phyloP scores from a whole-genome alignment of 225 moss, liverwort and hornwort species.

The Climacium dendroides region DNA sequence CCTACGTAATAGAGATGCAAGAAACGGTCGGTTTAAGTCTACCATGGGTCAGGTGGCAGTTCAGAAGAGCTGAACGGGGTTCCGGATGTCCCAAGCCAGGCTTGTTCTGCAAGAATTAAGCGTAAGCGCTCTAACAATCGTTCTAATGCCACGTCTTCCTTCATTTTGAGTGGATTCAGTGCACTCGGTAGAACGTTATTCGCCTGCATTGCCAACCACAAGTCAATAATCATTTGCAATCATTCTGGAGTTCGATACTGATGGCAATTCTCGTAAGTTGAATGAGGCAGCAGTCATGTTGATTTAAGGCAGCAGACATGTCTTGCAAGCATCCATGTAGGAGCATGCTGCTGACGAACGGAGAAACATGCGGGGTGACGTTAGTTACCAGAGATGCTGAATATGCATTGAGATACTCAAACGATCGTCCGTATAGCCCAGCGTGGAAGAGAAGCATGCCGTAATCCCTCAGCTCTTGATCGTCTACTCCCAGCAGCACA shows the following conservation, averaged over 20 bases:
- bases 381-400: background rate
- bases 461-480: slow-evolving; percentile 44
- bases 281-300: background rate
- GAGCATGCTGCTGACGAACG: background rate
- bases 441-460: slow-evolving; percentile 33
- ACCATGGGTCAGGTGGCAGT: slow-evolving; percentile 92
- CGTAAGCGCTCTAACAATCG: slow-evolving; percentile 64
- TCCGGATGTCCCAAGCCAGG: slow-evolving; percentile 31
- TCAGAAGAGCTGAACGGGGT: slow-evolving; percentile 41
- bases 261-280: background rate
- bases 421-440: slow-evolving; percentile 62
- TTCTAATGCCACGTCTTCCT: slow-evolving; percentile 5
- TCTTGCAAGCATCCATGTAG: background rate
- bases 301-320: background rate
- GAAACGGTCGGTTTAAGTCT: background rate
- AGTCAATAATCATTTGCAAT: background rate
- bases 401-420: slow-evolving; percentile 56
- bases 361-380: background rate
- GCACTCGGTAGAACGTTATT: background rate
- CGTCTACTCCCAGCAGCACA: slow-evolving; percentile 58
- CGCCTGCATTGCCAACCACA: background rate
- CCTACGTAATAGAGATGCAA: background rate
- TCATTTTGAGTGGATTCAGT: background rate
- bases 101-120: slow-evolving; percentile 35
- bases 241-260: background rate